Conservation (phyloP, 306 rosid genomes). For the Albizia julibrissin region DNA sequence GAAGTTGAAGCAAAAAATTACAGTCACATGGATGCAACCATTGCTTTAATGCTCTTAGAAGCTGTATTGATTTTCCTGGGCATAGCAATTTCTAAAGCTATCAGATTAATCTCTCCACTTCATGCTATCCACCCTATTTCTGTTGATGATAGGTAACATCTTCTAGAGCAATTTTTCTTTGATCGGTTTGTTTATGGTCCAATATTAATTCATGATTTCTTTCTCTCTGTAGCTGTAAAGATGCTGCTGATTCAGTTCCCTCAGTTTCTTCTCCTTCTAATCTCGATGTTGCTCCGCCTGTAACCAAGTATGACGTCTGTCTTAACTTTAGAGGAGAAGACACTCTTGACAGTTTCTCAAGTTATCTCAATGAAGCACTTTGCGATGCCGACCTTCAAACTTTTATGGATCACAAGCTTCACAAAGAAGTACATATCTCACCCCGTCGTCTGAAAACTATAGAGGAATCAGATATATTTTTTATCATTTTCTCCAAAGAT, state of each 20-base stretch:
- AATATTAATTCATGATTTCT: no score
- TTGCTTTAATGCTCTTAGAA: background rate
- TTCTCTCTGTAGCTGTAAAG: no score
- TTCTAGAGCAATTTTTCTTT: background rate
- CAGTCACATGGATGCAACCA: background rate
- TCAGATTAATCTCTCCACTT: background rate
- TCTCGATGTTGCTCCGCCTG: no score
- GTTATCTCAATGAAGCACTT: background rate
- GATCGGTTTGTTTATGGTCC: no score
- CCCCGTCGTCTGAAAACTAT: no score
- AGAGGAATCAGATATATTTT: no score
- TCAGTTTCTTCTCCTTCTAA: no score
- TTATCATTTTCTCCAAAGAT: no score
- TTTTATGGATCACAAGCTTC: background rate
- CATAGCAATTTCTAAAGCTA: background rate
- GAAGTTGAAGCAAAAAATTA: no score
- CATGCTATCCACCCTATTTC: background rate
- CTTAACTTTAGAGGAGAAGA: background rate
- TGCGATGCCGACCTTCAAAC: background rate
- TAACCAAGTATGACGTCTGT: no score
- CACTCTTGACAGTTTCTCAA: background rate
- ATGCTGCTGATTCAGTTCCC: no score
- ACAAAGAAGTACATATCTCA: background rate
- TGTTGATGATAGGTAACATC: background rate
- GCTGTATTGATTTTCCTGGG: background rate